Conservation (phyloP, 345 rosid genomes). For the Odontarrhena argentea region DNA sequence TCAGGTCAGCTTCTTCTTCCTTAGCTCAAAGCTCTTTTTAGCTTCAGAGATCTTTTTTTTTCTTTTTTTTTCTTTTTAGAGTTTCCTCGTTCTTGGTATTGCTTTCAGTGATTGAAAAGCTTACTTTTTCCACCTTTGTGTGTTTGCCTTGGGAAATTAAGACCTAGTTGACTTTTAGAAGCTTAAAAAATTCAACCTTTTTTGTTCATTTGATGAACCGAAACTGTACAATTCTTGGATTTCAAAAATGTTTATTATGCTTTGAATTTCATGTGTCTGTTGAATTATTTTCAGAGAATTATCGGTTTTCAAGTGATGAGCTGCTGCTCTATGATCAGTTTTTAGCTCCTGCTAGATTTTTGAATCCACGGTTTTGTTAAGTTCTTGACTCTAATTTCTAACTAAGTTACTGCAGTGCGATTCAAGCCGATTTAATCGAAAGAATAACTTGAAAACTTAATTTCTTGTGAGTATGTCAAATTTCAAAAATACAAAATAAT, state of each 20-base stretch:
- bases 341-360: slow-evolving; percentile 16
- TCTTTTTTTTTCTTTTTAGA: neutral
- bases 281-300: slow-evolving; percentile 10
- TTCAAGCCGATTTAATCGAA: neutral
- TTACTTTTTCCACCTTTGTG: slow-evolving; percentile 20
- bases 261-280: neutral
- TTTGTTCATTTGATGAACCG: slow-evolving; percentile 13
- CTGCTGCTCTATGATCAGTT: slow-evolving; percentile 15
- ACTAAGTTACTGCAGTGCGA: slow-evolving; percentile 8
- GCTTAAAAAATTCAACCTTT: slow-evolving; percentile 20
- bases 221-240: slow-evolving; percentile 2
- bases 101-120: slow-evolving; percentile 34
- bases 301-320: slow-evolving; percentile 6
- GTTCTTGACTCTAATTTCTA: neutral
- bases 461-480: slow-evolving; percentile 1
- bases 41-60: neutral
- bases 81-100: slow-evolving; percentile 27
- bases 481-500: neutral
- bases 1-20: slow-evolving; percentile 38
- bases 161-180: slow-evolving; percentile 37
- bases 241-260: slow-evolving; percentile 1
- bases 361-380: slow-evolving; percentile 14
- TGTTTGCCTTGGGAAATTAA: slow-evolving; percentile 21
- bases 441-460: slow-evolving; percentile 2
- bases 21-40: slow-evolving; percentile 12